Percentiles rank a stretch among this genome's conserved stretches.
phyloP scores from a whole-genome alignment of 352 stramenopile genomes.

The Phytopythium montanum region DNA sequence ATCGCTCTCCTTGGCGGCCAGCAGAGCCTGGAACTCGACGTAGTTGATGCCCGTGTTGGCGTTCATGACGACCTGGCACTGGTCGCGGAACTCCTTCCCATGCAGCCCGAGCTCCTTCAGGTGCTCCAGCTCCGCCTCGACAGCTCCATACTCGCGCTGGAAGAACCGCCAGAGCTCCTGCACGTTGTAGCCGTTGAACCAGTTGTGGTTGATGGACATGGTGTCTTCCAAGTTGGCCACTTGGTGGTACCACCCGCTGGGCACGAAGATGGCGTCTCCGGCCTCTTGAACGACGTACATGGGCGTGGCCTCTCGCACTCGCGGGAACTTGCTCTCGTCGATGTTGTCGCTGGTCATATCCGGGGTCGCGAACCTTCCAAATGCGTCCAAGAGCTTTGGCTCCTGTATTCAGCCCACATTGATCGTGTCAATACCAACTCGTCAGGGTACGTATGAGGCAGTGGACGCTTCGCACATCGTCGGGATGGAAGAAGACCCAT shows the following conservation, averaged over 20 bases:
- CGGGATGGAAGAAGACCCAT: constrained; percentile 89
- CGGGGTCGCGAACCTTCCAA: constrained; percentile 49
- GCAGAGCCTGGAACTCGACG: constrained; percentile 51
- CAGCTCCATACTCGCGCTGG: constrained; percentile 50
- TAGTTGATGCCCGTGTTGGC: constrained; percentile 82
- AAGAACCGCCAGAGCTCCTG: constrained; percentile 65
- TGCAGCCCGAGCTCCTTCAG: constrained; percentile 60
- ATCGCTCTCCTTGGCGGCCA: constrained; percentile 45
- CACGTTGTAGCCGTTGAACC: constrained; percentile 91
- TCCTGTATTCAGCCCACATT: constrained; percentile 34
- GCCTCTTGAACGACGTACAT: constrained; percentile 59
- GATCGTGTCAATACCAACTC: neutral
- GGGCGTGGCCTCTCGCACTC: constrained; percentile 34
- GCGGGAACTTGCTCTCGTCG: constrained; percentile 53
- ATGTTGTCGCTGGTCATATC: constrained; percentile 43
- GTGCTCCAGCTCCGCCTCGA: constrained; percentile 57
- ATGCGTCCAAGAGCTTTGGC: constrained; percentile 70
- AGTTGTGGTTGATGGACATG: constrained; percentile 98
- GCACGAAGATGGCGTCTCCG: constrained; percentile 94
- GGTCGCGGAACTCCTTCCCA: constrained; percentile 45
- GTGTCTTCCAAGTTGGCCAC: constrained; percentile 92
- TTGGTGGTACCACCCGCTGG: constrained; percentile 94
- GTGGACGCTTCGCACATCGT: constrained; percentile 43
- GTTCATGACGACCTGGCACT: constrained; percentile 75
- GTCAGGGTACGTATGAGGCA: neutral